These are phyloP conservation scores for Globisporangium abappressorium DNA, from an alignment of 352 stramenopile genomes.

Conservation along the genomic window DNA sequence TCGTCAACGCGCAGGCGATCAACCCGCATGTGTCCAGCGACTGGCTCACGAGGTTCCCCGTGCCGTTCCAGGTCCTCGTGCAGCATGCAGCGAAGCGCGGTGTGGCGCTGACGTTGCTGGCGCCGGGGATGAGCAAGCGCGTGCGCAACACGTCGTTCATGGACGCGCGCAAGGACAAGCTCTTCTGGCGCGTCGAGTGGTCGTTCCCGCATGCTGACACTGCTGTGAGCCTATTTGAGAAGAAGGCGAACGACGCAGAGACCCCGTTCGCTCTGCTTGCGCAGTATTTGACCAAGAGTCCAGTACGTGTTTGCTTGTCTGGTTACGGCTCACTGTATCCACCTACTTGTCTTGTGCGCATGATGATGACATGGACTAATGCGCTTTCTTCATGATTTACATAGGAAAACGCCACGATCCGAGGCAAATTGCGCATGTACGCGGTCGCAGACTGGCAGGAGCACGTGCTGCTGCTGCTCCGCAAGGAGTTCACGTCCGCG, in stretches of 20 bases:
- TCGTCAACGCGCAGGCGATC: constrained; percentile 13
- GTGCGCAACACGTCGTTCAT: constrained; percentile 73
- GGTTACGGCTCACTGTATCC: background rate
- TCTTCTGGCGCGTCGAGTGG: constrained; percentile 84
- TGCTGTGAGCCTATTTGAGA: constrained; percentile 43
- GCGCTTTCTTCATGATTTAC: background rate
- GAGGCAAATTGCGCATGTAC: constrained; percentile 73
- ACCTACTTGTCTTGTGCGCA: background rate
- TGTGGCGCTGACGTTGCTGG: constrained; percentile 63
- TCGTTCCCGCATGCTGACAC: constrained; percentile 54
- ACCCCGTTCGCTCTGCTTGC: constrained; percentile 59
- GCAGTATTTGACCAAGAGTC: constrained; percentile 53
- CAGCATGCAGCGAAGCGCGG: constrained; percentile 67
- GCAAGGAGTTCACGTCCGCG: constrained; percentile 75
- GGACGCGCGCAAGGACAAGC: constrained; percentile 50
- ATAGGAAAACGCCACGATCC: constrained; percentile 67
- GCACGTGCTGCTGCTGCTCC: constrained; percentile 57
- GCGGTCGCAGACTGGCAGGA: constrained; percentile 48
- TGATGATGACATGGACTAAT: background rate
- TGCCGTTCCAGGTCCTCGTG: constrained; percentile 64
- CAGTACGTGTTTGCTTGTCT: constrained; percentile 31
- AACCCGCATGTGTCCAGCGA: constrained; percentile 67
- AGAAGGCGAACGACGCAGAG: constrained; percentile 43
- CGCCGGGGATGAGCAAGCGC: constrained; percentile 81
- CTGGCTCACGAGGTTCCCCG: constrained; percentile 71